Evolutionary conservation across 2,329 filamentous ascomycete species (phyloP), one percentile per base, ranked within the genome.

Genomic region (Leptodontidium sp.): DNA sequence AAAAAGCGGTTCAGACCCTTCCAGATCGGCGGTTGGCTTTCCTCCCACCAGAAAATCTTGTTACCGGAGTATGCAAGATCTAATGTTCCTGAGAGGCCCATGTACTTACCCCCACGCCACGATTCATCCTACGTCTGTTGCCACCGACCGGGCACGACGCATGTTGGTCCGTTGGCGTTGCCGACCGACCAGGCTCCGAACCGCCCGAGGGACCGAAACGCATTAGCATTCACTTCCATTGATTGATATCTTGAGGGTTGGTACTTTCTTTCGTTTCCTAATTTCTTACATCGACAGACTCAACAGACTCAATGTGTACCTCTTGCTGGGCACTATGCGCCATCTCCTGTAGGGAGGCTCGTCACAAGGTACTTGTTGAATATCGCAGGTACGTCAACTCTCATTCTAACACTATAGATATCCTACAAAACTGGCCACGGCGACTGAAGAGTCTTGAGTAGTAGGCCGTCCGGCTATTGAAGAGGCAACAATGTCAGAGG

Each of bases 11-110:
- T 24, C 50, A 57, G n/a, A 62, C 24, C 58, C 52, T 59, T 38
- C 59, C 32, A 59, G 64, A 67, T 69, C 64, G 50, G 35, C 64
- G 53, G 15, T n/a, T 43, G 35, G 40, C 45, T 64, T 50, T 69
- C 55, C 64, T 55, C 43, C 26, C 45, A 26, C 24, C 45, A 64
- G 45, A 49, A 9, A 61, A 69, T 66, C 68, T 69, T 66, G 59
- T 69, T 69, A 55, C 52, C 55, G 15, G 47, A 62, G 52, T 21
- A 68, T 69, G 64, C 64, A 69, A 69, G 68, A 69, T 69, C 68
- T 35, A 35, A 40, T 38, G 62, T 68, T 53, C 66, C 66, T 68
- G 66, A 64, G 64, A 64, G 53, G 61, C 55, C 55, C 35, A 29
- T 64, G 47, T 40, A 7, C 24, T 55, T 50, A 66, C 49, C 64